Evolutionary conservation across 345 rosid species (phyloP), one percentile per base, ranked within the genome.

Genomic region (Microthlaspi erraticum): DNA sequence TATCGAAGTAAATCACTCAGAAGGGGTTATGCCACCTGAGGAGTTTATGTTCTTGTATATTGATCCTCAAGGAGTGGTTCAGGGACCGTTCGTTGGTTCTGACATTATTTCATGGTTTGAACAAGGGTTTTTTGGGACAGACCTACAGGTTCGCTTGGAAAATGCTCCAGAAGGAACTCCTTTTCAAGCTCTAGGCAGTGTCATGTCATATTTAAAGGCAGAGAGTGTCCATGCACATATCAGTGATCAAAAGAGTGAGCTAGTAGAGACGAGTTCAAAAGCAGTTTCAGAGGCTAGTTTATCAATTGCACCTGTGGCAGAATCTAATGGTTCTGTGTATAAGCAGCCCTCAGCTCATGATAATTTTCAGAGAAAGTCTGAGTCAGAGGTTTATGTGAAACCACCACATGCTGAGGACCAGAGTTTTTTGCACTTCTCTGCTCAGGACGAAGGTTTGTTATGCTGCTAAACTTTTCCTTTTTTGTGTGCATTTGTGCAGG

Each of bases 111-210:
- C 83, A 36, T 93, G 98, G 98, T 85, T 87, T 81, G 93, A 86
- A 64, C 93, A 93, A 80, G 98, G 97, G 1, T 93, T 88, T 79
- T 93, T 93, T 78, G 96, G 93, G 32, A 79, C 83, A 33, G 97
- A 93, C 69, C 84, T 93, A 74, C 92, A 80, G 7, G 93, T 90
- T 51, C 83, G 93, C 59, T 78, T 87, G 78, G 86, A 81, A 41
- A 87, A 83, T 83, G 93, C 90, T 57, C 86, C 83, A 19, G 87
- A 87, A 59, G 93, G 89, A 64, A 82, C 83, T 46, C 84, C 93
- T 66, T 90, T 90, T 77, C 86, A 61, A 68, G 86, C 77, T 69
- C 77, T 90, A 36, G 93, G 97, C 32, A 84, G 76, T 33, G 70
- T 87, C 55, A 82, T 93, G 85, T 89, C 89, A 5, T 85, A 84